phyloP scores from a whole-genome alignment of 1,284 basidiomycete genomes.

The Uromyces viciae-fabae region DNA sequence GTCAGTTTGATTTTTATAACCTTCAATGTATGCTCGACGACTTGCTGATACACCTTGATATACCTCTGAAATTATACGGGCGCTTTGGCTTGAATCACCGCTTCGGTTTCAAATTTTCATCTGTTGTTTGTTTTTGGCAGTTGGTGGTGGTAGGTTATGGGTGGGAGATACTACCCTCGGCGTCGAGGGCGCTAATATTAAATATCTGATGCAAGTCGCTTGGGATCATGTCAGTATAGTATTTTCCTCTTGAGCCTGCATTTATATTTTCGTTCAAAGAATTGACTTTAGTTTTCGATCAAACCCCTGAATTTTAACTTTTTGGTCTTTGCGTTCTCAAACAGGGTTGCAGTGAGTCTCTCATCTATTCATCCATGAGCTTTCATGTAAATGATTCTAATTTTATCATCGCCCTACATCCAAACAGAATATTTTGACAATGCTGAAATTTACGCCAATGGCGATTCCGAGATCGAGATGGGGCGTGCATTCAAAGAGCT shows the following conservation, averaged over 20 bases:
- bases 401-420: not conserved
- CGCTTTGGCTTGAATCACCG: no score
- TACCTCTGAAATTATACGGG: no score
- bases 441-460: slow-evolving; percentile 66
- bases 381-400: no score
- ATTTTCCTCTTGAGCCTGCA: not conserved
- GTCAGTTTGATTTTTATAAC: slow-evolving; percentile 57
- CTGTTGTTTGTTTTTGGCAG: slow-evolving; percentile 13
- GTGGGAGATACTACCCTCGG: no score
- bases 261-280: no score
- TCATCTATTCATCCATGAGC: not conserved
- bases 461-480: slow-evolving; percentile 66
- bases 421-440: slow-evolving; percentile 61
- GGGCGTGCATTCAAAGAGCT: slow-evolving; percentile 73
- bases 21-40: no score
- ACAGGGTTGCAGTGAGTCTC: slow-evolving; percentile 40
- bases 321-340: not conserved
- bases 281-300: not conserved
- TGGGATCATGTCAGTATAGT: slow-evolving; percentile 57
- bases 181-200: slow-evolving; percentile 68
- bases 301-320: not conserved
- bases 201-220: slow-evolving; percentile 59
- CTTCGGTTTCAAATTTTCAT: no score
- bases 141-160: slow-evolving; percentile 52
- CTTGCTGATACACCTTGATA: no score